These are phyloP conservation scores for Salvia sclarea DNA, from an alignment of 305 asterid species.

Conservation along the genomic window DNA sequence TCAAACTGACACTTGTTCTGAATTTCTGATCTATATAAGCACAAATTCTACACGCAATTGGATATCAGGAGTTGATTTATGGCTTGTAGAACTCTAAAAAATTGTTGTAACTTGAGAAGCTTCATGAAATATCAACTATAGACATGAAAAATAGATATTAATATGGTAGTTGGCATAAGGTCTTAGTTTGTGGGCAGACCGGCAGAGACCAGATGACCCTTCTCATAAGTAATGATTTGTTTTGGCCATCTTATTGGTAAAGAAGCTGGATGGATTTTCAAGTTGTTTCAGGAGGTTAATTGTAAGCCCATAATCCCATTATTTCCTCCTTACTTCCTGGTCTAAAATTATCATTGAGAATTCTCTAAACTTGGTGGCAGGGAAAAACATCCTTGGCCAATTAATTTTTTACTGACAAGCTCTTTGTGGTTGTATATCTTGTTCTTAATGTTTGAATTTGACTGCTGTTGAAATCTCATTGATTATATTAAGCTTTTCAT, in stretches of 20 bases:
- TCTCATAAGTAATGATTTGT: background rate
- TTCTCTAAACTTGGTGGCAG: background rate
- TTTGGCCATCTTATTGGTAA: background rate
- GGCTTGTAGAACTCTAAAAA: background rate
- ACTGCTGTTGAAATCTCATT: background rate
- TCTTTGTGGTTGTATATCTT: slow-evolving; percentile 10
- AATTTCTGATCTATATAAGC: background rate
- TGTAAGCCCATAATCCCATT: slow-evolving; percentile 11
- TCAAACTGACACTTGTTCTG: background rate
- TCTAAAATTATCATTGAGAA: background rate
- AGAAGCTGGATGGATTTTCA: background rate
- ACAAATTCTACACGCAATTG: background rate
- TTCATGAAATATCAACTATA: background rate
- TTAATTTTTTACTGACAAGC: background rate
- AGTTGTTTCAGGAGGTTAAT: background rate
- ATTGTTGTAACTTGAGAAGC: background rate
- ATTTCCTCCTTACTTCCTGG: background rate
- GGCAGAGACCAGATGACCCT: background rate
- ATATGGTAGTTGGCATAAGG: slow-evolving; percentile 13
- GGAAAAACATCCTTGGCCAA: background rate
- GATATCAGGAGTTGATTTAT: slow-evolving; percentile 12
- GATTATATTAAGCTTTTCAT: background rate
- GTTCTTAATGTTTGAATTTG: background rate
- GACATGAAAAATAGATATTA: slow-evolving; percentile 1
- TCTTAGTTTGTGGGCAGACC: slow-evolving; percentile 6